Percentiles rank a stretch among this genome's conserved stretches.
Evolutionary conservation across 805 yeast genomes (phyloP).

Genomic region (Starmerella kuoi): DNA sequence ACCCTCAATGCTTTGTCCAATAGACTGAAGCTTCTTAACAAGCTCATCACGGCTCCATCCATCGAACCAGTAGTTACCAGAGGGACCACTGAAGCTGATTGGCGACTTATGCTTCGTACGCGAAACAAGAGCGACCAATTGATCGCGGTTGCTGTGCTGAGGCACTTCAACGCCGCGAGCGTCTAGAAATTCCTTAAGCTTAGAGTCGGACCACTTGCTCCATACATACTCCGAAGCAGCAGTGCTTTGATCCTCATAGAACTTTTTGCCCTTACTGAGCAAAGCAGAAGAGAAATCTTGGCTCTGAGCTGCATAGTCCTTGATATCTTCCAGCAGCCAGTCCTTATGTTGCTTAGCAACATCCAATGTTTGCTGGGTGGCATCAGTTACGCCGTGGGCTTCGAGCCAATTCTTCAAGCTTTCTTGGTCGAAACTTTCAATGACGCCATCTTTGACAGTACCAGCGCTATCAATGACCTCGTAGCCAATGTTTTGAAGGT

Average conservation of each 20-base stretch:
- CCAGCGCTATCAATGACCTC: constrained; percentile 31
- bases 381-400: constrained; percentile 28
- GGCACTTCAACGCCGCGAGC: constrained; percentile 29
- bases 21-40: constrained; percentile 37
- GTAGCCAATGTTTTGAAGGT: constrained; percentile 28
- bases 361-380: constrained; percentile 21
- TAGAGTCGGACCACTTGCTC: constrained; percentile 28
- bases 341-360: constrained; percentile 28
- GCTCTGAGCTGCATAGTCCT: constrained; percentile 14
- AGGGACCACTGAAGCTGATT: constrained; percentile 32
- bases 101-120: constrained; percentile 32
- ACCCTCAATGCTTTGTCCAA: constrained; percentile 33
- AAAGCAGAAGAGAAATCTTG: constrained; percentile 13
- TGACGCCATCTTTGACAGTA: constrained; percentile 29
- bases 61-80: constrained; percentile 42
- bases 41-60: constrained; percentile 43
- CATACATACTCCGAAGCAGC: constrained; percentile 4
- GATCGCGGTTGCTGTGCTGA: constrained; percentile 27
- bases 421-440: constrained; percentile 34
- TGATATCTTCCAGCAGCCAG: constrained; percentile 25
- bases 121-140: constrained; percentile 33
- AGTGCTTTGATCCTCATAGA: constrained; percentile 9
- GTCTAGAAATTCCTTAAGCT: constrained; percentile 28
- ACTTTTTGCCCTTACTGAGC: constrained; percentile 22
- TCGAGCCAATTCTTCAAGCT: constrained; percentile 36